phyloP scores from a whole-genome alignment of 139 green algal genomes.

The Tetradesmus obliquus region DNA sequence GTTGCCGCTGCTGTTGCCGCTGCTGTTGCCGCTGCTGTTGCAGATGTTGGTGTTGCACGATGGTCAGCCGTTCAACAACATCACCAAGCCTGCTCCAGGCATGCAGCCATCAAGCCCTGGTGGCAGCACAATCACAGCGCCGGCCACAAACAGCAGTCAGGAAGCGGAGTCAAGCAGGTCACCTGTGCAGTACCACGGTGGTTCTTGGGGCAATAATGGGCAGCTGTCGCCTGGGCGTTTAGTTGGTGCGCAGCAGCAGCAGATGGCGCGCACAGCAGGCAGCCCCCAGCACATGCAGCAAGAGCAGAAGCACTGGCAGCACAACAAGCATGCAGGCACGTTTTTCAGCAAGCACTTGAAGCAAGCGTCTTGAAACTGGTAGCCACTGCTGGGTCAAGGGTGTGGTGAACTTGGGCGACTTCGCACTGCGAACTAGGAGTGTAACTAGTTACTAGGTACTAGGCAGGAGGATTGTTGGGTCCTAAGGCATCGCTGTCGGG shows the following conservation, averaged over 20 bases:
- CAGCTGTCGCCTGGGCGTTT: not conserved
- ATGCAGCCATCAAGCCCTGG: not conserved
- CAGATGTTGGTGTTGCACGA: constrained; percentile 31
- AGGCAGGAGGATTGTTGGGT: not conserved
- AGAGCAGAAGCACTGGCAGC: constrained; percentile 2
- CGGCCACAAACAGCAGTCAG: not conserved
- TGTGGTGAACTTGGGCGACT: not conserved
- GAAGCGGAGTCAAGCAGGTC: not conserved
- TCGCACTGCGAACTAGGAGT: not conserved
- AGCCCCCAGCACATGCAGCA: not conserved
- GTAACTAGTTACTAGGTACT: not conserved
- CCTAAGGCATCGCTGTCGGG: not conserved
- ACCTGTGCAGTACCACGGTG: not conserved
- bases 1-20: not conserved
- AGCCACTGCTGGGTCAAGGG: not conserved
- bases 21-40: not conserved
- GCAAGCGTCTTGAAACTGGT: constrained; percentile 3
- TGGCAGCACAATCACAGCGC: not conserved
- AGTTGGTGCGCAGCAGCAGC: not conserved
- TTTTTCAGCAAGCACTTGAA: constrained; percentile 14
- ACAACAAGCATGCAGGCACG: not conserved
- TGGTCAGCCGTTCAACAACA: constrained; percentile 16
- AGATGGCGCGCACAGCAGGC: not conserved
- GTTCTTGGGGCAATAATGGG: not conserved
- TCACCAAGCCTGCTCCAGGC: not conserved